phyloP scores from a whole-genome alignment of 2,329 filamentous ascomycete genomes.

The Nemania sp. region DNA sequence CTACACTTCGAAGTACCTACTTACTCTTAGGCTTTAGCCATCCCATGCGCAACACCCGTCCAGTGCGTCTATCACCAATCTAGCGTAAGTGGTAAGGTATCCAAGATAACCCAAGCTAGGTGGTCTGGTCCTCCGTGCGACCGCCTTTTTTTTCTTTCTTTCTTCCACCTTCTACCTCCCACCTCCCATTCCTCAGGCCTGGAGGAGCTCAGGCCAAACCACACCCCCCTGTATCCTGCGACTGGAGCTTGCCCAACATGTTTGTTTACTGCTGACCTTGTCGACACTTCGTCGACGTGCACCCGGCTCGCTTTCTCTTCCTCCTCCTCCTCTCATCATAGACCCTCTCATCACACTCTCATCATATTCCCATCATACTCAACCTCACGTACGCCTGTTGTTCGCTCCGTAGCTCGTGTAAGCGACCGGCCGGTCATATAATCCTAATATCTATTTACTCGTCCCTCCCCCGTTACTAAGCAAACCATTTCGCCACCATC shows the following conservation, averaged over 20 bases:
- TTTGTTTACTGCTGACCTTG: constrained; percentile 32
- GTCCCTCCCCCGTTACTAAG: not conserved
- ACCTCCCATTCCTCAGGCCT: constrained; percentile 11
- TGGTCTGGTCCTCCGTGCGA: constrained; percentile 20
- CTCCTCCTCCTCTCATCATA: not conserved
- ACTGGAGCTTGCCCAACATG: constrained; percentile 17
- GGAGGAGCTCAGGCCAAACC: not conserved
- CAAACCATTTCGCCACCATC: constrained; percentile 15
- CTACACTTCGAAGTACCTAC: too few species aligned
- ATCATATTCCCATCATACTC: constrained; percentile 9
- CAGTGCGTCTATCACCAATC: too few species aligned
- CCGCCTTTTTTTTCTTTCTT: constrained; percentile 17
- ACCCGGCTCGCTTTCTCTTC: constrained; percentile 14
- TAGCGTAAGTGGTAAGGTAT: too few species aligned
- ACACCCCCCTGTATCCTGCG: constrained; percentile 21
- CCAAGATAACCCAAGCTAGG: too few species aligned
- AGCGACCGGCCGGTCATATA: constrained; percentile 3
- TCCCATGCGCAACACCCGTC: constrained; percentile 6
- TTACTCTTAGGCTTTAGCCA: too few species aligned
- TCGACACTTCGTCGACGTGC: constrained; percentile 25
- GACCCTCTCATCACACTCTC: too few species aligned
- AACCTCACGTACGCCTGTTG: not conserved
- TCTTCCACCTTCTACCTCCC: constrained; percentile 6
- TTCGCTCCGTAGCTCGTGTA: not conserved
- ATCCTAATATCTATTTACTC: constrained; percentile 10